Percentiles rank a stretch among this genome's conserved stretches.
Evolutionary conservation across 1,284 basidiomycete species (phyloP).

Genomic region (Sphaerobolus stellatus): DNA sequence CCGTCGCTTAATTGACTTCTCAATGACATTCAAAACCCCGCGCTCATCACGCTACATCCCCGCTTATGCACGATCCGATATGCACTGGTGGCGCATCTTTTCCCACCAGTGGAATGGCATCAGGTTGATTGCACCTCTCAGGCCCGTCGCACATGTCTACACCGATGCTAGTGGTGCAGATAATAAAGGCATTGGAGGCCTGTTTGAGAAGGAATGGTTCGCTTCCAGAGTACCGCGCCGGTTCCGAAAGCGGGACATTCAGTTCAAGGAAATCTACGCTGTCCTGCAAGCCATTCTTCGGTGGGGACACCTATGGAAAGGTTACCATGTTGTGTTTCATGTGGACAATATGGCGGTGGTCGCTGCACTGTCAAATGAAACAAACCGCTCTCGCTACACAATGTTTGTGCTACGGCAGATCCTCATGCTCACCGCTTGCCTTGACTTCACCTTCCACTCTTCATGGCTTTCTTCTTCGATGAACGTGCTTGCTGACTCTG

Average conservation of each 20-base stretch:
- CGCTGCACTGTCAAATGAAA: constrained; percentile 4
- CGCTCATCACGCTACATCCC: constrained; percentile 24
- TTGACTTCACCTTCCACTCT: constrained; percentile 16
- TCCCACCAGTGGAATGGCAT: constrained; percentile 32
- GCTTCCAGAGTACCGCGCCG: constrained; percentile 25
- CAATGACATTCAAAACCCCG: constrained; percentile 23
- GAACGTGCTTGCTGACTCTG: constrained; percentile 19
- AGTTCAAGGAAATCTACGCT: constrained; percentile 23
- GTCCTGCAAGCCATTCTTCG: constrained; percentile 28
- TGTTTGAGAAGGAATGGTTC: constrained; percentile 14
- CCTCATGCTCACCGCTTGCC: constrained; percentile 13
- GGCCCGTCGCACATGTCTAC: constrained; percentile 5
- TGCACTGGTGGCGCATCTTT: constrained; percentile 30
- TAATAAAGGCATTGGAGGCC: constrained; percentile 18
- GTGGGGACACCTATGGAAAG: constrained; percentile 23
- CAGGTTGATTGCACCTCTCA: constrained; percentile 21
- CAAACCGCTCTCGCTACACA: constrained; percentile 8
- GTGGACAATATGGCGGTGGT: constrained; percentile 33
- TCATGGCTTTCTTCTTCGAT: constrained; percentile 15
- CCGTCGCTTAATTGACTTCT: constrained; percentile 27
- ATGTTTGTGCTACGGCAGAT: constrained; percentile 11
- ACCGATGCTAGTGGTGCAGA: constrained; percentile 15
- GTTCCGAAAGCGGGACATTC: constrained; percentile 29
- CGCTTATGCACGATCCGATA: constrained; percentile 12
- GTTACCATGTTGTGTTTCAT: constrained; percentile 29